Conservation (phyloP, 129 eudicot species). For the Saussurea involucrata region DNA sequence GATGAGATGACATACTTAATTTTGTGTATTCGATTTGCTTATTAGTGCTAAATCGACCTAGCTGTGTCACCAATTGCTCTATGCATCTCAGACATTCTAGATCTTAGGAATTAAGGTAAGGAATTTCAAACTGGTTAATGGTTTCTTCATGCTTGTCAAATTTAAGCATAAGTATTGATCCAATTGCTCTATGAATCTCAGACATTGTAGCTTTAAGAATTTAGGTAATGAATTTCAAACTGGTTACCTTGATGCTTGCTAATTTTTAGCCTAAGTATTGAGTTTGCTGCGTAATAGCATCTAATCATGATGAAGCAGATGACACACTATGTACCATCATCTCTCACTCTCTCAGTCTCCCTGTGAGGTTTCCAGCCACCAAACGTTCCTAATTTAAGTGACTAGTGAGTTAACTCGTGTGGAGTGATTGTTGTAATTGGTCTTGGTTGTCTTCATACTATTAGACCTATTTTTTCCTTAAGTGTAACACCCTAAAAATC, state of each 20-base stretch:
- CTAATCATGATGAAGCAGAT: not conserved
- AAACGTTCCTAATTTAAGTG: no score
- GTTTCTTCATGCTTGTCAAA: not conserved
- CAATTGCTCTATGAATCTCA: not conserved
- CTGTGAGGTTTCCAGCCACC: no score
- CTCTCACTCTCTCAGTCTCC: no score
- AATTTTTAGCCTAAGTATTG: not conserved
- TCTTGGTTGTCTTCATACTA: not conserved
- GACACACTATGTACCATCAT: not conserved
- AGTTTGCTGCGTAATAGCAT: not conserved
- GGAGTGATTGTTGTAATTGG: not conserved
- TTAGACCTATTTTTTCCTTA: not conserved
- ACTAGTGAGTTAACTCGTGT: not conserved
- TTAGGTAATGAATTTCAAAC: not conserved
- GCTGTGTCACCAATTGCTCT: not conserved
- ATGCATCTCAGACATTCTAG: not conserved
- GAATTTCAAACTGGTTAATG: not conserved
- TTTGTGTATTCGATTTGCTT: not conserved
- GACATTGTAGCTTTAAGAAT: not conserved
- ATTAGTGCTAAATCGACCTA: not conserved
- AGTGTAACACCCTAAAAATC: no score
- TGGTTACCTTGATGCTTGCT: not conserved
- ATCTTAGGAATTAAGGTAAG: not conserved
- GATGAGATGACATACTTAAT: not conserved
- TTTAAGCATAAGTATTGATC: not conserved